These are phyloP conservation scores for Penicillium sp. DNA, from an alignment of 2,329 filamentous ascomycete species.

Conservation along the genomic window DNA sequence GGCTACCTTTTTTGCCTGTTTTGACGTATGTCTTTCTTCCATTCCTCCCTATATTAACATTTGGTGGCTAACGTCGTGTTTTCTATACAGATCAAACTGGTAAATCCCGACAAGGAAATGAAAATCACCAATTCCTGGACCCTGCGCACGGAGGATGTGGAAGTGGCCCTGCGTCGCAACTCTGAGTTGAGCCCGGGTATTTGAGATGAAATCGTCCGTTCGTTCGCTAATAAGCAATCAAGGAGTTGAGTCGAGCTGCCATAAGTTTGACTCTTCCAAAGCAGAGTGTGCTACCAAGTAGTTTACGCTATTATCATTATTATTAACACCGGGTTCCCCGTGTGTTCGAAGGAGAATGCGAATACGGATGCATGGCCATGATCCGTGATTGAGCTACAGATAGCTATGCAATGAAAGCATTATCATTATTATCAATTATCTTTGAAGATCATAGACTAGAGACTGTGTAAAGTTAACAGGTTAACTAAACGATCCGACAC, in stretches of 20 bases:
- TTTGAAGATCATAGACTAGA: no score
- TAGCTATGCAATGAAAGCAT: not conserved
- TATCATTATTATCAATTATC: no score
- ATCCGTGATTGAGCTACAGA: no score
- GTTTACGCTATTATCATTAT: not conserved
- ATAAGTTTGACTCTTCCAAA: no score
- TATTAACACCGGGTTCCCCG: not conserved
- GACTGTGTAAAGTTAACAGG: no score
- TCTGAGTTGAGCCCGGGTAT: not conserved
- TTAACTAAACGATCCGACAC: no score
- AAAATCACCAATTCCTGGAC: conserved; percentile 38
- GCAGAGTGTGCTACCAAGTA: not conserved
- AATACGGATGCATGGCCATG: not conserved
- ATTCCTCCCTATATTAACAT: not conserved
- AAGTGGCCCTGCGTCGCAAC: conserved; percentile 3
- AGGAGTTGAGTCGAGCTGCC: no score
- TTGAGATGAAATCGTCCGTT: not conserved
- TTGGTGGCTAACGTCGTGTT: not conserved
- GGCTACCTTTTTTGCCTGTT: conserved; percentile 36
- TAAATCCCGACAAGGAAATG: conserved; percentile 34
- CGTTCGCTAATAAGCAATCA: no score
- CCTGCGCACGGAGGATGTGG: conserved; percentile 22
- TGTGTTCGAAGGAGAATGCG: not conserved
- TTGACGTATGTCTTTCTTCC: conserved; percentile 33
- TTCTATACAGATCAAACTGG: conserved; percentile 27